phyloP scores from a whole-genome alignment of 2,329 filamentous ascomycete genomes.

The Ciborinia camelliae region DNA sequence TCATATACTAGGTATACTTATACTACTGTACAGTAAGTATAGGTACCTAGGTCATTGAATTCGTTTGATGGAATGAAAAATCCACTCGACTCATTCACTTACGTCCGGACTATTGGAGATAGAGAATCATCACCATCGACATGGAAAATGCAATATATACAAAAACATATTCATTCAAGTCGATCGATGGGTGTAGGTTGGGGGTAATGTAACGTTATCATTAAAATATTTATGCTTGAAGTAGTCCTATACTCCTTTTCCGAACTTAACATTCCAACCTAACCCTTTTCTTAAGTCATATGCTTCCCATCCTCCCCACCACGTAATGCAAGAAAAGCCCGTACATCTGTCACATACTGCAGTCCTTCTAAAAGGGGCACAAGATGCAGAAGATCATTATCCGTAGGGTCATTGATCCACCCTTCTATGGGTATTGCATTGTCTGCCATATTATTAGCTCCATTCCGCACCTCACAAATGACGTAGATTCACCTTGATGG shows the following conservation, averaged over 20 bases:
- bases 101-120: too few relatives aligned
- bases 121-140: too few relatives aligned
- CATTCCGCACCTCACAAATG: conserved; percentile 12
- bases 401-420: conserved; percentile 98
- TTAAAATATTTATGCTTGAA: conserved; percentile 20
- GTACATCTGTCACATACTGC: conserved; percentile 94
- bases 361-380: conserved; percentile 89
- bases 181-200: background rate
- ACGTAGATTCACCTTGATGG: conserved; percentile 72
- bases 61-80: too few relatives aligned
- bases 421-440: conserved; percentile 99
- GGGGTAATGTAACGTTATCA: conserved; percentile 11
- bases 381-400: conserved; percentile 89
- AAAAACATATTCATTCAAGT: too few relatives aligned
- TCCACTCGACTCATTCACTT: too few relatives aligned
- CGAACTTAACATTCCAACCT: conserved; percentile 6
- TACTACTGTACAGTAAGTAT: background rate
- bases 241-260: conserved; percentile 10
- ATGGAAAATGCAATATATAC: too few relatives aligned
- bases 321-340: conserved; percentile 82
- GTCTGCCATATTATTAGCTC: conserved; percentile 52
- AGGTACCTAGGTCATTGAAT: too few relatives aligned
- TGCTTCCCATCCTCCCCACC: conserved; percentile 73
- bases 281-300: conserved; percentile 25
- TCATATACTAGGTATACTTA: background rate